Evolutionary conservation across 768 basidiomycete genomes (phyloP).

Genomic region (Boletus tylopilopsis): DNA sequence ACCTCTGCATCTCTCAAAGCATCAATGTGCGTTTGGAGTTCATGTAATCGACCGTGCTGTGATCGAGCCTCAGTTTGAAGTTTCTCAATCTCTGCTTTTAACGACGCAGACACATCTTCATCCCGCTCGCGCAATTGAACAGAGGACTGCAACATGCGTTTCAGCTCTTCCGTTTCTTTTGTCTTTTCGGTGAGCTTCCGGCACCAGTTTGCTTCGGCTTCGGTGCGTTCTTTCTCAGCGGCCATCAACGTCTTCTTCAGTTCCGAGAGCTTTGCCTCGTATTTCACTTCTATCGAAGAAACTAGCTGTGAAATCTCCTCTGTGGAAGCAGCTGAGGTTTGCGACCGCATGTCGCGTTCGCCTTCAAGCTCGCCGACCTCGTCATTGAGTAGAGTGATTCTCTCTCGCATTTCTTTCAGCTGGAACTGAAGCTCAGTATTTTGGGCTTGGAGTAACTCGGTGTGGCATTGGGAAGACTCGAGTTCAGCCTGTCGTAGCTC

Average conservation of each 20-base stretch:
- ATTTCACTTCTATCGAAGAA: conserved; percentile 68
- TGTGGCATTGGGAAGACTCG: conserved; percentile 75
- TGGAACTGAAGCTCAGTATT: conserved; percentile 86
- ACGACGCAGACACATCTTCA: conserved; percentile 44
- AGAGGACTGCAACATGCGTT: conserved; percentile 51
- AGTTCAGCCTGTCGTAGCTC: conserved; percentile 88
- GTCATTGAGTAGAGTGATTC: conserved; percentile 64
- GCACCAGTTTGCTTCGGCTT: conserved; percentile 88
- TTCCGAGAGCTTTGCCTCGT: conserved; percentile 73
- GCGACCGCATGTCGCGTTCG: conserved; percentile 46
- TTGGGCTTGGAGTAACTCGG: conserved; percentile 72
- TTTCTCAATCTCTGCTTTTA: conserved; percentile 54
- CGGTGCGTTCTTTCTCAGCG: conserved; percentile 80
- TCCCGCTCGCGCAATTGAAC: conserved; percentile 59
- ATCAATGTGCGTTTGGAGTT: conserved; percentile 48
- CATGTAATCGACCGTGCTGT: conserved; percentile 51
- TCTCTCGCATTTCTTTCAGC: conserved; percentile 75
- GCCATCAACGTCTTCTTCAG: conserved; percentile 57
- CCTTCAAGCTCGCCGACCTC: conserved; percentile 63
- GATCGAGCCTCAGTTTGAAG: conserved; percentile 46
- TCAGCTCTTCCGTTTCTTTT: conserved; percentile 72
- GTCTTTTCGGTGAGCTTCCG: conserved; percentile 75
- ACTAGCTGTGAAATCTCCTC: conserved; percentile 73
- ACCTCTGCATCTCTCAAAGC: conserved; percentile 64
- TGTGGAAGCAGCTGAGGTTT: conserved; percentile 43